A percentile compares a stretch with the other conserved stretches of the same genome.
These are phyloP conservation scores for Bryoglossum gracile DNA, from an alignment of 495 filamentous ascomycete genomes.

Conservation along the genomic window DNA sequence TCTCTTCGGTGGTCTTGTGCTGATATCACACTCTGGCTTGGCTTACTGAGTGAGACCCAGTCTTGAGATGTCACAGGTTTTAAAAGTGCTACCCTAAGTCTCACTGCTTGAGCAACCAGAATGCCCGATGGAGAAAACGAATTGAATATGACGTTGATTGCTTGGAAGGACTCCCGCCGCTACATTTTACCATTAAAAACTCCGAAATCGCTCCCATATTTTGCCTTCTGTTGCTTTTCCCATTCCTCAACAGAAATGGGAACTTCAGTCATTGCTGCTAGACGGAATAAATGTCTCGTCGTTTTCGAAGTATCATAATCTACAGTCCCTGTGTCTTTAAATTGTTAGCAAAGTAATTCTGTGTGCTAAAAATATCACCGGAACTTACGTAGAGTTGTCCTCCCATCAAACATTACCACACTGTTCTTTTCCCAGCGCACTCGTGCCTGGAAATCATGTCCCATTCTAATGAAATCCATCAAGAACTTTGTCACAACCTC, in stretches of 20 bases:
- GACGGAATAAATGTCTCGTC: conserved; percentile 47
- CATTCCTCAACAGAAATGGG: conserved; percentile 42
- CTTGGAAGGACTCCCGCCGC: too few relatives aligned
- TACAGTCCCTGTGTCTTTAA: conserved; percentile 45
- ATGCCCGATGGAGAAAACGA: too few relatives aligned
- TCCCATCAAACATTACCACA: conserved; percentile 41
- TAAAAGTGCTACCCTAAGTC: too few relatives aligned
- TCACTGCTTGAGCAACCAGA: too few relatives aligned
- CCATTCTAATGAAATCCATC: conserved; percentile 32
- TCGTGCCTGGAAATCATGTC: conserved; percentile 37
- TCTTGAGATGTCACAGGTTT: too few relatives aligned
- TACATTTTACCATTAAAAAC: too few relatives aligned
- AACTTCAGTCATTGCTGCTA: conserved; percentile 45
- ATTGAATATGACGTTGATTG: too few relatives aligned
- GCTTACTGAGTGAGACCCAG: too few relatives aligned
- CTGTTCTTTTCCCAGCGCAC: conserved; percentile 33
- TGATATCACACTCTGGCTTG: too few relatives aligned
- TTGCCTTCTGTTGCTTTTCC: background rate
- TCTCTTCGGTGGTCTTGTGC: too few relatives aligned
- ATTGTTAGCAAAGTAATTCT: too few relatives aligned
- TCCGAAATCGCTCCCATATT: background rate
- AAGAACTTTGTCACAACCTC: conserved; percentile 37
- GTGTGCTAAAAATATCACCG: background rate
- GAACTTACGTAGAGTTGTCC: conserved; percentile 46
- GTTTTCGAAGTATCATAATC: conserved; percentile 45